Evolutionary conservation across 2,329 filamentous ascomycete species (phyloP), one percentile per base, ranked within the genome.

Genomic region (Trichoderma citrinoviride): DNA sequence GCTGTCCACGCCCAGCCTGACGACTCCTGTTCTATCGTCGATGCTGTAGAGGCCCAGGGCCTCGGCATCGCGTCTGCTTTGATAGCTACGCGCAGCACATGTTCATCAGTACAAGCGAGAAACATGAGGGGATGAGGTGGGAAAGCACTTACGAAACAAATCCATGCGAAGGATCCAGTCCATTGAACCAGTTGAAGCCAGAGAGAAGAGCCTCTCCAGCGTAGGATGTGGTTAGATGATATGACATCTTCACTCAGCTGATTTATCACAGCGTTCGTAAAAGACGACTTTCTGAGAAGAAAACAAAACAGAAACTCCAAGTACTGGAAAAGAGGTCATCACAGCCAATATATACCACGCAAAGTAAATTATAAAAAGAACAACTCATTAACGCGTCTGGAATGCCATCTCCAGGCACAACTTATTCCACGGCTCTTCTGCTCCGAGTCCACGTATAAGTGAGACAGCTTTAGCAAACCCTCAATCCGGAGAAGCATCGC

Each of bases 101-200:
- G 25, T 12, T 37, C 40, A 29, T 50, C 49, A 37, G 19, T 2
- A 7, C 23, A 40, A 14, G 4, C 33, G 14, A 5, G 27, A 7
- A 3, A 7, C 7, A 27, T 27, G 25, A 27, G 25, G 7, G 25
- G 7, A 27, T 27, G 25, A 27, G 7, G 3, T 27, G 7, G 47
- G 46, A 40, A 37, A 21, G 5, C 3, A 83, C 83, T 74, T 86
- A 92, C 73, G 81, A 77, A 27, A 92, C 90, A 70, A 84, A 91
- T 50, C 90, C 90, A 67, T 87, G 76, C 12, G 85, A 91, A 1
- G 85, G 87, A 70, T 93, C 90, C 5, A 68, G 57, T 1, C 77
- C 78, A 17, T 80, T 79, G 66, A 81, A 79, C 74, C 83, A 86
- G 68, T 76, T 78, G 73, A 86, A 86, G 65, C 77, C 77, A 49